Conservation (phyloP, 2,329 filamentous ascomycete species). For the Rhynchosporium graminicola region DNA sequence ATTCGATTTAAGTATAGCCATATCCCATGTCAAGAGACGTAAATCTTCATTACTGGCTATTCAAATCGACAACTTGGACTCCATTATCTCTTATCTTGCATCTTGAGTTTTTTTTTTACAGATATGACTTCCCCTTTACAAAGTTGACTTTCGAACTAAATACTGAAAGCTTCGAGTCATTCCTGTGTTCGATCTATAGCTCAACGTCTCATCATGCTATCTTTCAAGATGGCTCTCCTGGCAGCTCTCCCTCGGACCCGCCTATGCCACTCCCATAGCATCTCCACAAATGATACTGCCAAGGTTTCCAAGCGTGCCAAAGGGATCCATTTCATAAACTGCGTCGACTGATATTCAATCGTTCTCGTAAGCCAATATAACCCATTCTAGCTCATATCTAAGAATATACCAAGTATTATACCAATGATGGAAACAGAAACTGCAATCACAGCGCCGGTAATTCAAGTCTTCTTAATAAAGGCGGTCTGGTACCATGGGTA, state of each 20-base stretch:
- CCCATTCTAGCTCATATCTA: neutral
- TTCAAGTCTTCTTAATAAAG: constrained; percentile 1
- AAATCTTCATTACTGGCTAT: too few relatives aligned
- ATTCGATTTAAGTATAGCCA: too few relatives aligned
- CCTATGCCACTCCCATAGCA: neutral
- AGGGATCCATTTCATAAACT: constrained; percentile 17
- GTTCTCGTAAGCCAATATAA: neutral
- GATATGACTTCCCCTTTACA: too few relatives aligned
- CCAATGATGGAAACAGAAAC: constrained; percentile 15
- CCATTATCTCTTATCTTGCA: too few relatives aligned
- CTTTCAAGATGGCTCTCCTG: neutral
- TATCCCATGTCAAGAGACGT: too few relatives aligned
- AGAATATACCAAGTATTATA: neutral
- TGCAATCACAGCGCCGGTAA: constrained; percentile 2
- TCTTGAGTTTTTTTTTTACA: too few relatives aligned
- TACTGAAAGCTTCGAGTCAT: too few relatives aligned
- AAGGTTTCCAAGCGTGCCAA: constrained; percentile 12
- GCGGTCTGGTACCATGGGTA: constrained; percentile 1
- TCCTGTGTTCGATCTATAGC: too few relatives aligned
- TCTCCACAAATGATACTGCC: neutral
- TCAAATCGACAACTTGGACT: too few relatives aligned
- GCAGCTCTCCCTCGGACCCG: neutral
- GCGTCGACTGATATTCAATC: constrained; percentile 7
- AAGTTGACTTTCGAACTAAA: too few relatives aligned
- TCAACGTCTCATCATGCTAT: neutral